Percentiles rank a stretch among this genome's conserved stretches.
Conservation (phyloP, 495 filamentous ascomycete genomes). For the Penicillium malachiteum region DNA sequence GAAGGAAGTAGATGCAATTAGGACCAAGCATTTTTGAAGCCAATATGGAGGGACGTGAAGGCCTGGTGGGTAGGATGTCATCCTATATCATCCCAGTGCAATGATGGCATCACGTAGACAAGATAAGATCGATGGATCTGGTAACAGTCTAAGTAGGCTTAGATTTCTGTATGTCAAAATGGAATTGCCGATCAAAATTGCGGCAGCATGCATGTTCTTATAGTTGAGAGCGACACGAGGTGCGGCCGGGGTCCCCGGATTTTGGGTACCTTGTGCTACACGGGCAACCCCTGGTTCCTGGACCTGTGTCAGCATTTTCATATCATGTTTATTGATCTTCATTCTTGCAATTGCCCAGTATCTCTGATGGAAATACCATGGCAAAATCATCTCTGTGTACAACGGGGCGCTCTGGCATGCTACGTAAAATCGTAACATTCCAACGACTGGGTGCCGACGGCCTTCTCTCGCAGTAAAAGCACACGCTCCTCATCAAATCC, state of each 20-base stretch:
- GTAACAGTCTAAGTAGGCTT: too few relatives aligned
- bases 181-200: background rate
- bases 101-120: too few relatives aligned
- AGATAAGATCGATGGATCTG: too few relatives aligned
- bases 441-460: slow-evolving; percentile 65
- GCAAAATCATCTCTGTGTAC: background rate
- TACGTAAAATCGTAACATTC: slow-evolving; percentile 92
- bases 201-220: background rate
- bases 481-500: slow-evolving; percentile 95
- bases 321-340: background rate
- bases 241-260: slow-evolving; percentile 26
- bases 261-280: slow-evolving; percentile 32
- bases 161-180: background rate
- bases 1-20: too few relatives aligned
- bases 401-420: slow-evolving; percentile 3
- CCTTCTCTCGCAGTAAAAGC: slow-evolving; percentile 74
- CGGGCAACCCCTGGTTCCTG: background rate
- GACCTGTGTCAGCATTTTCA: slow-evolving; percentile 14
- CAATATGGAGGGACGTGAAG: too few relatives aligned
- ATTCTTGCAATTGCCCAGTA: background rate
- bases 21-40: too few relatives aligned
- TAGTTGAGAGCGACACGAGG: slow-evolving; percentile 7
- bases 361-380: background rate
- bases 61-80: too few relatives aligned
- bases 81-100: too few relatives aligned